Evolutionary conservation across 768 basidiomycete species (phyloP).

Genomic region (Tricholoma bakamatsutake): DNA sequence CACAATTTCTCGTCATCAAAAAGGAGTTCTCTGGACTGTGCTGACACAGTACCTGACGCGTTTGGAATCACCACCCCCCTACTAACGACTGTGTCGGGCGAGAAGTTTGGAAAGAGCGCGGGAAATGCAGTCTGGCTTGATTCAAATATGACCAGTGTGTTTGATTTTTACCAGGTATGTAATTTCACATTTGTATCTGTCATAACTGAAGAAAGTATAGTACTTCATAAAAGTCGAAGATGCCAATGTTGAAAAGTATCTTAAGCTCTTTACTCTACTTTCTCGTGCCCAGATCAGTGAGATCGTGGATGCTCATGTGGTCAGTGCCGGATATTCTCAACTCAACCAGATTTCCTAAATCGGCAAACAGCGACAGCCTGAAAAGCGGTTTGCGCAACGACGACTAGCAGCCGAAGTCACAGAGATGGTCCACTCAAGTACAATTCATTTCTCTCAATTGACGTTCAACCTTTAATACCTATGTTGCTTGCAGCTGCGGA

Average conservation of each 20-base stretch:
- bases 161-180: slow-evolving; percentile 91
- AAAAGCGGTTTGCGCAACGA: slow-evolving; percentile 41
- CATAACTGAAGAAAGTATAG: slow-evolving; percentile 31
- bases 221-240: slow-evolving; percentile 86
- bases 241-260: slow-evolving; percentile 70
- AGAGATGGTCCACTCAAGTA: slow-evolving; percentile 42
- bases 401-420: slow-evolving; percentile 49
- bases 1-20: slow-evolving; percentile 10
- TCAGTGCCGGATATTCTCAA: slow-evolving; percentile 20
- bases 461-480: not conserved
- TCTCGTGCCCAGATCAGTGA: slow-evolving; percentile 49
- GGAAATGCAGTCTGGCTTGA: slow-evolving; percentile 96
- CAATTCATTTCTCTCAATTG: slow-evolving; percentile 1
- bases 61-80: slow-evolving; percentile 94
- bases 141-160: slow-evolving; percentile 67
- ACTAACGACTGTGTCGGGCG: slow-evolving; percentile 80
- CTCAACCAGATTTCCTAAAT: not conserved
- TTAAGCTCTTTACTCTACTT: slow-evolving; percentile 81
- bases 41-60: slow-evolving; percentile 30
- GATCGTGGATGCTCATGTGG: slow-evolving; percentile 54
- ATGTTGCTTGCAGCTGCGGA: slow-evolving; percentile 28
- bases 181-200: not conserved
- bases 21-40: not conserved
- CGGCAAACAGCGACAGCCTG: slow-evolving; percentile 30
- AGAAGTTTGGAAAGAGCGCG: slow-evolving; percentile 96